Conservation (phyloP, 768 basidiomycete genomes). For the Boletellus ananas region DNA sequence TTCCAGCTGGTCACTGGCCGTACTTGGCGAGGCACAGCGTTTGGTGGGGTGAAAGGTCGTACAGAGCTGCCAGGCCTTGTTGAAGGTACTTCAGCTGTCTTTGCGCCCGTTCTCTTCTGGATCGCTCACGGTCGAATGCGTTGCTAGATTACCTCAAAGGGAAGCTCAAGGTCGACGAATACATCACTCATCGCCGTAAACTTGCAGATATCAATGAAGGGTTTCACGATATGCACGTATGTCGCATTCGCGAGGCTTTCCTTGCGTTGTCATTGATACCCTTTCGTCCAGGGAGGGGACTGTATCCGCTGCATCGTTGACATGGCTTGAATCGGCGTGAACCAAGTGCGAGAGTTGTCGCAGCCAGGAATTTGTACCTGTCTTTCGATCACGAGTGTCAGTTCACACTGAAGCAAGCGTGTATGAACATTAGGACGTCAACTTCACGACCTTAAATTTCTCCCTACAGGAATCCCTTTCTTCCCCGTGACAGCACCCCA, state of each 20-base stretch:
- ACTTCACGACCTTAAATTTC: constrained; percentile 6
- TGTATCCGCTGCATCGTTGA: constrained; percentile 96
- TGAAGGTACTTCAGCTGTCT: constrained; percentile 51
- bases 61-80: constrained; percentile 94
- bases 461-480: constrained; percentile 49
- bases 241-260: constrained; percentile 30
- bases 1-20: constrained; percentile 80
- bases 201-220: constrained; percentile 79
- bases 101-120: neutral
- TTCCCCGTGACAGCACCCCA: constrained; percentile 70
- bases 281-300: constrained; percentile 49
- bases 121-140: neutral
- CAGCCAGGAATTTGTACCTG: neutral
- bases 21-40: constrained; percentile 92
- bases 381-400: neutral
- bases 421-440: constrained; percentile 8
- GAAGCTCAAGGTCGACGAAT: constrained; percentile 89
- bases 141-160: constrained; percentile 73
- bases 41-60: constrained; percentile 97
- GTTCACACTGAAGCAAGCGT: neutral
- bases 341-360: neutral
- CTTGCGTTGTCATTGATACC: constrained; percentile 1
- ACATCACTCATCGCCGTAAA: constrained; percentile 82
- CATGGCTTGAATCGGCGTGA: constrained; percentile 52
- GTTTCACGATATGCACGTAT: constrained; percentile 95